Evolutionary conservation across 1,139 yeast species (phyloP), one percentile per base, ranked within the genome.

Genomic region (Yamadazyma epiphylla): DNA sequence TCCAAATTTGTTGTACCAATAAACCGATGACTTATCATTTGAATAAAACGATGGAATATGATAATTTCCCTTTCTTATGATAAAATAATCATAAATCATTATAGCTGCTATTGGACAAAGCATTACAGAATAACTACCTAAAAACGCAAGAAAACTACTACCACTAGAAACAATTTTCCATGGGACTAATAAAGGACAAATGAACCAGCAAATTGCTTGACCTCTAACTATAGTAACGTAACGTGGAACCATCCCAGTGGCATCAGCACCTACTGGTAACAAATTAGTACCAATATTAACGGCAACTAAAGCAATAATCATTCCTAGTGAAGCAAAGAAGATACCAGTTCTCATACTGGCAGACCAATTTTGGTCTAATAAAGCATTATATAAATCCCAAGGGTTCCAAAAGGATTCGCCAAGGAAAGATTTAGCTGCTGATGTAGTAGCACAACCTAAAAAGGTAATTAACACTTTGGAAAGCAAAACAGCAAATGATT

Each of bases 131-230:
- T 37, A 37, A 25, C 41, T 37, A 13, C 41, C 41, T 19, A 37
- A 31, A 26, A 37, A 37, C 4, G 41, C 41, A n/a, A 37, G 19
- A 24, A 37, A 37, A n/a, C 27, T 25, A 3, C 36, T 12, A 22
- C 41, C 41, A 29, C 36, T 37, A 5, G 37, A 27, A 13, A 37
- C 39, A 15, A 37, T 37, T 22, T 37, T 37, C 41, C 41, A 37
- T 4, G 41, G 41, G 11, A 37, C 28, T 9, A 37, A 26, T 15
- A 37, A 27, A 3, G 41, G 41, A 24, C 30, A 23, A 5, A 37
- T 12, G 5, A 33, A 25, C 39, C 39, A 37, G 17, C 41, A 37
- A 6, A 37, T n/a, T 4, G 35, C 11, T 22, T 36, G 39, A 12
- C 39, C 39, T 25, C 39, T 28, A 5, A 34, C 38, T 20, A 36